phyloP scores from a whole-genome alignment of 2,329 filamentous ascomycete genomes.

The Venturia pyrina region DNA sequence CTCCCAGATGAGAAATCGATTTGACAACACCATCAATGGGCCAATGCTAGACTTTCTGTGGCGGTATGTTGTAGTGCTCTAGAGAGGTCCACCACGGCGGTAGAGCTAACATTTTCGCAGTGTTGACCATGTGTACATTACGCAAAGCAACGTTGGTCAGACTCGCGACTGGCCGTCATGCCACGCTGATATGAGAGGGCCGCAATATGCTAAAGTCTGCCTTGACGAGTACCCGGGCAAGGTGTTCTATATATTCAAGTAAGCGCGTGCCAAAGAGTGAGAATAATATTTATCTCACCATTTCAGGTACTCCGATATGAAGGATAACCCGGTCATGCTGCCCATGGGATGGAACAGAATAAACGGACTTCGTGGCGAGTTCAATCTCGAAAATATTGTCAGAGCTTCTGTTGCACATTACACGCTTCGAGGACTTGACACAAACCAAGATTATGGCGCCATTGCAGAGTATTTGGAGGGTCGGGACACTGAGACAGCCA shows the following conservation, averaged over 20 bases:
- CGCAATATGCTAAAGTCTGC: not conserved
- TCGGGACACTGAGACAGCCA: not conserved
- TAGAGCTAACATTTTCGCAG: not conserved
- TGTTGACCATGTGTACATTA: not conserved
- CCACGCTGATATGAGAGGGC: not conserved
- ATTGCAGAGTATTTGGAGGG: too few relatives aligned
- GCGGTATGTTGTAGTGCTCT: not conserved
- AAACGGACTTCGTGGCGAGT: not conserved
- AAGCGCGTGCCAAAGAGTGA: not conserved
- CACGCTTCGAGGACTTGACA: not conserved
- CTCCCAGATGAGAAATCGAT: not conserved
- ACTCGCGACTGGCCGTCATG: not conserved
- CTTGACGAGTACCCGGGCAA: not conserved
- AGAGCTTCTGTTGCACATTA: not conserved
- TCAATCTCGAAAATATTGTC: not conserved
- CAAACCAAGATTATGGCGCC: too few relatives aligned
- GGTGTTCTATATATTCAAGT: not conserved
- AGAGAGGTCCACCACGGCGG: too few relatives aligned
- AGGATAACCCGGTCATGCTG: not conserved
- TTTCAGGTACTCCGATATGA: not conserved
- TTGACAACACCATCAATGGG: not conserved
- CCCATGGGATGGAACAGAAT: not conserved
- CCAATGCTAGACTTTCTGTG: not conserved
- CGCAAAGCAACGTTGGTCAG: not conserved
- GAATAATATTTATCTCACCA: not conserved